Base-by-base conservation (phyloP, 192 early-diverging fungal species). In the Gamsiella multidivaricata region DNA sequence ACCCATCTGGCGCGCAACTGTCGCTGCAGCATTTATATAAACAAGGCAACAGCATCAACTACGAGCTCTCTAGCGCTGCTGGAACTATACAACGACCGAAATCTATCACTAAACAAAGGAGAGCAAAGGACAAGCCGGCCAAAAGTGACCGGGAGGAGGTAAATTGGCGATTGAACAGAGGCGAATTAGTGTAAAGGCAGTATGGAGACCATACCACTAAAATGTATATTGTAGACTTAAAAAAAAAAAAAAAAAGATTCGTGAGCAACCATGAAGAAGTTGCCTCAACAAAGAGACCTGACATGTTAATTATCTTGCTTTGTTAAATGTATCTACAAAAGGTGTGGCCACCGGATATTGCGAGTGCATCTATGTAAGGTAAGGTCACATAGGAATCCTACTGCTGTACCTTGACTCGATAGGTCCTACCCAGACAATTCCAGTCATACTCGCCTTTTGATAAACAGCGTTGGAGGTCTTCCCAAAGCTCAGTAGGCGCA, bases 271-370 rank as follows among this genome's bases (percentile, higher is more conserved):
- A n/a, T n/a, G n/a, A n/a, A n/a, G n/a, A n/a, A n/a, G n/a, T n/a
- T n/a, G n/a, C n/a, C n/a, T n/a, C n/a, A n/a, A n/a, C n/a, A n/a
- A n/a, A n/a, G n/a, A n/a, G n/a, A n/a, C n/a, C 45, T 32, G 23
- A 11, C 36, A 56, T n/a, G 10, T 23, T 37, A 3, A 37, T 23
- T 15, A 3, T 7, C 39, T 10, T 17, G 14, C 33, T 36, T 37
- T 12, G 15, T 50, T 36, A n/a, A n/a, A n/a, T n/a, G n/a, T n/a
- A n/a, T n/a, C n/a, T n/a, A 1, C 7, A 51, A 22, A 51, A 88
- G 80, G 87, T 88, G 5, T 89, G 88, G 88, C 86, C 88, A 6
- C 80, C 80, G 54, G 85, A 88, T 70, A 84, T 89, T 25, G 88
- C 88, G 65, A 80, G 65, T 23, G 85, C 85, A 15, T 89, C 88